These are phyloP conservation scores for Citrus trifoliata DNA, from an alignment of 345 rosid species.

Conservation along the genomic window DNA sequence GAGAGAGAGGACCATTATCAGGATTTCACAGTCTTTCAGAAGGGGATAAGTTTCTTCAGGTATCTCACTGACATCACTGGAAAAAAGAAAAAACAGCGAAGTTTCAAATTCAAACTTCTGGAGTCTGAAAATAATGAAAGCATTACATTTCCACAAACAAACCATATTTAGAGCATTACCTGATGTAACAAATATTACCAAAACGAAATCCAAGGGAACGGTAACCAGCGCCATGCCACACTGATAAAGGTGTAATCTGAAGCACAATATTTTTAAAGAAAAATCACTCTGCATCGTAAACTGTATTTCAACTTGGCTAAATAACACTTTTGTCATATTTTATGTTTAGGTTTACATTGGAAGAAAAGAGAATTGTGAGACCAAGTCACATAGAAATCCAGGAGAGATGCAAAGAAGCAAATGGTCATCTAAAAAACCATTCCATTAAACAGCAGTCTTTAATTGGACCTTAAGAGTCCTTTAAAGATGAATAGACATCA, in stretches of 20 bases:
- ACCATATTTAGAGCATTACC: constrained; percentile 36
- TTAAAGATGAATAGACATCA: background rate
- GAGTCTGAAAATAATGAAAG: background rate
- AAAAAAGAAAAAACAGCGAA: constrained; percentile 6
- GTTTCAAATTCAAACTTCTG: background rate
- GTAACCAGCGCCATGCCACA: constrained; percentile 88
- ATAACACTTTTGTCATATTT: background rate
- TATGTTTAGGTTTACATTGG: background rate
- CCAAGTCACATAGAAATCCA: background rate
- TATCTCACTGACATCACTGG: constrained; percentile 88
- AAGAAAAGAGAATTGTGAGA: background rate
- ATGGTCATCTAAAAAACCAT: background rate
- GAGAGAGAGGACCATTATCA: constrained; percentile 51
- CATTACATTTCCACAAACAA: background rate
- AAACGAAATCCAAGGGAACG: constrained; percentile 93
- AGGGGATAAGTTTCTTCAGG: constrained; percentile 93
- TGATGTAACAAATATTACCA: constrained; percentile 78
- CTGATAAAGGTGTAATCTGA: constrained; percentile 84
- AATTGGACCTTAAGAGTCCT: background rate
- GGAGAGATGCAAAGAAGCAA: background rate
- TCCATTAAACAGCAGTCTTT: background rate
- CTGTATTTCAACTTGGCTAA: background rate
- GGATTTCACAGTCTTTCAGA: constrained; percentile 58
- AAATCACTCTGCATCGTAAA: background rate
- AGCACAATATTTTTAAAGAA: constrained; percentile 19